Base-by-base conservation (phyloP, 2,329 filamentous ascomycete genomes). In the Beauveria australis region DNA sequence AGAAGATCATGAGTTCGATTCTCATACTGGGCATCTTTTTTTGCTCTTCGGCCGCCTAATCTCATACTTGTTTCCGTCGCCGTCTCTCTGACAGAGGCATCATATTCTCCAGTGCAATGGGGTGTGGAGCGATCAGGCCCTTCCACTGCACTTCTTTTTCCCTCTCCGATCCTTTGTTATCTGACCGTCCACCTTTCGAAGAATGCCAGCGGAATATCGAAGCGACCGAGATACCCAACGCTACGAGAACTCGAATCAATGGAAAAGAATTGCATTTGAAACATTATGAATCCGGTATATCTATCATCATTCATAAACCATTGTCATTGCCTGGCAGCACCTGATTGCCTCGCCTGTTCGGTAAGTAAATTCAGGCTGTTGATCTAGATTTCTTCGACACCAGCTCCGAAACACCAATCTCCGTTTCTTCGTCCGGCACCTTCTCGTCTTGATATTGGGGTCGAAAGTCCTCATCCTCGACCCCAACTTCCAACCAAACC, bases 401-500 rank as follows among this genome's bases (percentile, higher is more conserved):
- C n/a, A 61, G 12, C 7, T 55, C 46, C n/a, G 51, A 16, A 5
- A 40, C 44, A n/a, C 51, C 52, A 55, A 61, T 65, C 4, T 48
- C 57, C 33, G 54, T 65, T 53, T 73, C 76, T 61, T 78, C 77
- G 14, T 78, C 59, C 5, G 43, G 52, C 12, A 54, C 24, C 44
- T 61, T 61, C 3, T 70, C 69, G 14, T 69, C 66, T 41, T 78
- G 73, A 58, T 83, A 82, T 2, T 77, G 77, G 9, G 82, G 70
- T 8, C 72, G 73, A 18, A 82, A 64, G 54, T 85, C 81, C 3
- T 83, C 79, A 57, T 87, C 79, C 65, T 85, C 80, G 26, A 85
- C 82, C 3, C 85, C 86, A 19, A 92, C 82, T 73, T 95, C 91
- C 73, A 89, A 82, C 92, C 92, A 96, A 8, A 71, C 77, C 12